These are phyloP conservation scores for Geranomyces variabilis DNA, from an alignment of 192 early-diverging fungal genomes.

Conservation along the genomic window DNA sequence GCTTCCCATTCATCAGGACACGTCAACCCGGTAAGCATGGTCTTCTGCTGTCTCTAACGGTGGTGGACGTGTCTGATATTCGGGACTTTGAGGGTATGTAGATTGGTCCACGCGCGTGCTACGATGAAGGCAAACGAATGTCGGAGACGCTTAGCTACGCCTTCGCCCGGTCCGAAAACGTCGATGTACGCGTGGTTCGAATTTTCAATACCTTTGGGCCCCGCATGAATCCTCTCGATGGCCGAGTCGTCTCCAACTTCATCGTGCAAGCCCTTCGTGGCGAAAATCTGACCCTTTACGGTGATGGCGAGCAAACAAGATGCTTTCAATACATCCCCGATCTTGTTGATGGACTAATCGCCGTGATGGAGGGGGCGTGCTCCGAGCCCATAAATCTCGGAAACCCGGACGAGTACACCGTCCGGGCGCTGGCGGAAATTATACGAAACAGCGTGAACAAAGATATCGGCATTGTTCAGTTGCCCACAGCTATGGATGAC, in stretches of 20 bases:
- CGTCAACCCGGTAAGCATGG: constrained; percentile 5
- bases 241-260: constrained; percentile 84
- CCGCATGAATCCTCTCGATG: constrained; percentile 81
- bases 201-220: constrained; percentile 86
- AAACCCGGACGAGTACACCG: constrained; percentile 84
- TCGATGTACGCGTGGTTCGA: constrained; percentile 76
- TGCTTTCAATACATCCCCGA: constrained; percentile 88
- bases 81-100: constrained; percentile 17
- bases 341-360: constrained; percentile 78
- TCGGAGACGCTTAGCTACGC: constrained; percentile 82
- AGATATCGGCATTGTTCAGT: constrained; percentile 58
- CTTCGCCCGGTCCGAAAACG: constrained; percentile 74
- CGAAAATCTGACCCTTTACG: constrained; percentile 78
- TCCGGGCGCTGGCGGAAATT: constrained; percentile 75
- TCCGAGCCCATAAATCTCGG: constrained; percentile 76
- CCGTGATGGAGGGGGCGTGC: constrained; percentile 72
- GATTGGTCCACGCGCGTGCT: constrained; percentile 83
- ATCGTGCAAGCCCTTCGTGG: constrained; percentile 81
- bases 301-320: constrained; percentile 76
- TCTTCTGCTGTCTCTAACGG: too few relatives aligned
- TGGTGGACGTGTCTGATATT: too few relatives aligned
- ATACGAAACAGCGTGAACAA: constrained; percentile 67
- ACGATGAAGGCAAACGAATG: constrained; percentile 85
- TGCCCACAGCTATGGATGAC: constrained; percentile 74
- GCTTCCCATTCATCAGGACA: background rate